These are phyloP conservation scores for Cercospora brassicicola DNA, from an alignment of 2,329 filamentous ascomycete species.

Conservation along the genomic window DNA sequence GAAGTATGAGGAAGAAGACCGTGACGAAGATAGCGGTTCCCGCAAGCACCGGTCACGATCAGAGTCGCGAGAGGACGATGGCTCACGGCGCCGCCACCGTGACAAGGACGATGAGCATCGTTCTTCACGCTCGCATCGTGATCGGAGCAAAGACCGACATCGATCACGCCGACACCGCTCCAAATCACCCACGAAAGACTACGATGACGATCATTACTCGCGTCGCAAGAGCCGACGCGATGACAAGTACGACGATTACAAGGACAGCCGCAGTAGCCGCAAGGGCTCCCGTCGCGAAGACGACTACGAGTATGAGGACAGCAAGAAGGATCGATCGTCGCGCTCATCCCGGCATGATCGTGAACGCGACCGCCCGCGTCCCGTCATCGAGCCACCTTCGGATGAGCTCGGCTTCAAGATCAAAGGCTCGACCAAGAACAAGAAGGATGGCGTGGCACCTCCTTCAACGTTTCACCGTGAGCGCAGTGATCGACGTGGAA, in stretches of 20 bases:
- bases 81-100: conserved; percentile 60
- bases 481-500: conserved; percentile 15
- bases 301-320: conserved; percentile 49
- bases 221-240: conserved; percentile 43
- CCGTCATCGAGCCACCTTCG: conserved; percentile 30
- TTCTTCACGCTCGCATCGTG: conserved; percentile 50
- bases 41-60: conserved; percentile 62
- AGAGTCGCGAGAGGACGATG: conserved; percentile 60
- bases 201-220: conserved; percentile 31
- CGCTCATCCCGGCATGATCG: conserved; percentile 43
- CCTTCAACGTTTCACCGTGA: conserved; percentile 27
- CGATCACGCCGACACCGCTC: conserved; percentile 44
- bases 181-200: conserved; percentile 39
- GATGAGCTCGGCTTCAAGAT: conserved; percentile 52
- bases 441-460: conserved; percentile 32
- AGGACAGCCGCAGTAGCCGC: conserved; percentile 34
- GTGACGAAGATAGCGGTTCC: conserved; percentile 45
- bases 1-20: conserved; percentile 51
- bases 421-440: conserved; percentile 40
- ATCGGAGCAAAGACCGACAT: conserved; percentile 48
- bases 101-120: conserved; percentile 46
- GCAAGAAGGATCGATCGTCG: conserved; percentile 46
- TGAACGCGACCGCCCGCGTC: conserved; percentile 23
- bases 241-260: conserved; percentile 35
- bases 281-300: conserved; percentile 52